These are phyloP conservation scores for Flagelloscypha sp. DNA, from an alignment of 768 basidiomycete species.

Conservation along the genomic window DNA sequence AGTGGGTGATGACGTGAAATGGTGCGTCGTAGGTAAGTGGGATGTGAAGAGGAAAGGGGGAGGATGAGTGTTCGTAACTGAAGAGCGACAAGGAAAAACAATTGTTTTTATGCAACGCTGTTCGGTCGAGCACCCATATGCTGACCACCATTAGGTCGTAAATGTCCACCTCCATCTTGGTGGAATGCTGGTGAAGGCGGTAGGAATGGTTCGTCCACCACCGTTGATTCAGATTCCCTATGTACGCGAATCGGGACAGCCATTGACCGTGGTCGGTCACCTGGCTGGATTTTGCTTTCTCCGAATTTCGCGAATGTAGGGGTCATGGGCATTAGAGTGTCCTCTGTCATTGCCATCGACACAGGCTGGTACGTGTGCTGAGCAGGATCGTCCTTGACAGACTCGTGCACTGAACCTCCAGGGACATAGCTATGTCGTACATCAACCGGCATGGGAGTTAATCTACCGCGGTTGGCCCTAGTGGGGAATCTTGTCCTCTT, in stretches of 20 bases:
- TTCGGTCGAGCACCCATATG: slow-evolving; percentile 7
- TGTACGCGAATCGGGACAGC: too few relatives aligned
- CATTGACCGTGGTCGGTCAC: too few relatives aligned
- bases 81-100: too few relatives aligned
- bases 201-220: slow-evolving; percentile 11
- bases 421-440: slow-evolving; percentile 34
- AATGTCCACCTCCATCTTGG: slow-evolving; percentile 25
- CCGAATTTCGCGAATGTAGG: too few relatives aligned
- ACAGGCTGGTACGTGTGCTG: slow-evolving; percentile 63
- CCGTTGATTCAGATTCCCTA: too few relatives aligned
- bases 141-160: slow-evolving; percentile 13
- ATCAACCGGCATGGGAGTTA: slow-evolving; percentile 53
- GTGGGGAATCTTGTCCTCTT: slow-evolving; percentile 16
- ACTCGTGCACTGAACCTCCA: slow-evolving; percentile 20
- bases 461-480: slow-evolving; percentile 32
- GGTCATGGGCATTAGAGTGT: slow-evolving; percentile 17
- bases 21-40: too few relatives aligned
- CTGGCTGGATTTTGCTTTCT: too few relatives aligned
- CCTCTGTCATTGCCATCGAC: slow-evolving; percentile 55
- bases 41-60: too few relatives aligned
- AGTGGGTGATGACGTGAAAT: too few relatives aligned
- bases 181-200: slow-evolving; percentile 57
- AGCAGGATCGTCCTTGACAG: too few relatives aligned
- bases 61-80: too few relatives aligned
- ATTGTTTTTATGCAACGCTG: too few relatives aligned